These are phyloP conservation scores for Candida arabinofermentans DNA, from an alignment of 805 yeast species.

Conservation along the genomic window DNA sequence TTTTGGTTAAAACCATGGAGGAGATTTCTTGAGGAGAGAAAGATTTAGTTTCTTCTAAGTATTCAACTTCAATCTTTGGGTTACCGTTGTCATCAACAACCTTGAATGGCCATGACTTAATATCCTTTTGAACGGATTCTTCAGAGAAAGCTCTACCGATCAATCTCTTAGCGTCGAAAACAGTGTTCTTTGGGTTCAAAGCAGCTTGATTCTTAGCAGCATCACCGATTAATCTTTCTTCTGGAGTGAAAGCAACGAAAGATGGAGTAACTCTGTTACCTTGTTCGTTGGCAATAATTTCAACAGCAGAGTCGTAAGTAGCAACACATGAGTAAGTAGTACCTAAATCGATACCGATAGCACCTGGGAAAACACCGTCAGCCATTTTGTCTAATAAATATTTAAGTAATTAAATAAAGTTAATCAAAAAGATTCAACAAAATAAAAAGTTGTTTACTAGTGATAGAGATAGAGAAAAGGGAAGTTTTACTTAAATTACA, in stretches of 20 bases:
- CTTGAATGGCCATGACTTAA: constrained; percentile 87
- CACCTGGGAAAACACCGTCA: constrained; percentile 99
- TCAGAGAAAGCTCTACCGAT: constrained; percentile 77
- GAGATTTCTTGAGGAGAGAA: constrained; percentile 76
- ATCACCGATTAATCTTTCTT: constrained; percentile 77
- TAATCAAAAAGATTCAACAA: background rate
- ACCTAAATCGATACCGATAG: constrained; percentile 98
- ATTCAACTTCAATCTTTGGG: constrained; percentile 68
- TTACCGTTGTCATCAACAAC: constrained; percentile 60
- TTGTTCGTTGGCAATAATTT: constrained; percentile 78
- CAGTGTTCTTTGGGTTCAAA: constrained; percentile 72
- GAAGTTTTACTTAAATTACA: background rate
- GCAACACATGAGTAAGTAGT: constrained; percentile 80
- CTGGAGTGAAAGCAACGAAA: constrained; percentile 74
- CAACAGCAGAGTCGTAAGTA: constrained; percentile 69
- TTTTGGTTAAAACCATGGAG: constrained; percentile 73
- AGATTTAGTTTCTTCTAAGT: constrained; percentile 63
- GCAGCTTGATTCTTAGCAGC: constrained; percentile 85
- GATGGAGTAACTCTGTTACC: constrained; percentile 86
- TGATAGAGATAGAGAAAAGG: background rate
- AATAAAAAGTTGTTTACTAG: background rate
- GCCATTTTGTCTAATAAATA: constrained; percentile 52
- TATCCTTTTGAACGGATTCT: constrained; percentile 77
- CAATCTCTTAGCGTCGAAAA: constrained; percentile 80
- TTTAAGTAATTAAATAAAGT: constrained; percentile 4